phyloP scores from a whole-genome alignment of 306 rosid genomes.

The Cicer bijugum region DNA sequence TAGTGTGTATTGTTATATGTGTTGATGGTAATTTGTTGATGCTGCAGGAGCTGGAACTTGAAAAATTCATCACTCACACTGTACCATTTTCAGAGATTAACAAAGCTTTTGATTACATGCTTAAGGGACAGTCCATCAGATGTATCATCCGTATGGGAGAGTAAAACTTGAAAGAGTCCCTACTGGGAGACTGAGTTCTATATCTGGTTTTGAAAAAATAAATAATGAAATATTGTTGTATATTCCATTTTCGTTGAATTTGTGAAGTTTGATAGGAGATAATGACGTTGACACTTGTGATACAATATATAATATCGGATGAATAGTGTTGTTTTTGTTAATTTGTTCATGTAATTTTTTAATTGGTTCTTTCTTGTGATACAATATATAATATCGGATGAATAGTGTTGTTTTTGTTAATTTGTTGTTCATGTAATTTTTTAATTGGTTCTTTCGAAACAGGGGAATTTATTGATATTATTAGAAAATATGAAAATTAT shows the following conservation, averaged over 20 bases:
- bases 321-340: neutral
- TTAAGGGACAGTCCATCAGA: conserved; percentile 69
- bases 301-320: too few species aligned
- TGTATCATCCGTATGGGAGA: conserved; percentile 65
- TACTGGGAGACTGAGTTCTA: neutral
- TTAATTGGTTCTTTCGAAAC: too few species aligned
- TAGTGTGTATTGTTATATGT: neutral
- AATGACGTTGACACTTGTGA: neutral
- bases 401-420: neutral
- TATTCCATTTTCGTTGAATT: neutral
- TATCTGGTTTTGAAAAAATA: conserved; percentile 12
- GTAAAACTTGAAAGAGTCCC: conserved; percentile 22
- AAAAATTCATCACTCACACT: conserved; percentile 76
- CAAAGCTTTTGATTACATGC: conserved; percentile 77
- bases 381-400: too few species aligned
- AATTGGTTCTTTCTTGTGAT: too few species aligned
- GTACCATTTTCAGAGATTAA: conserved; percentile 69
- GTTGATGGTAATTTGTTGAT: neutral
- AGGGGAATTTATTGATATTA: too few species aligned
- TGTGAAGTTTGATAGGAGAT: conserved; percentile 7
- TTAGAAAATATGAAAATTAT: too few species aligned
- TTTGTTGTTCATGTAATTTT: too few species aligned
- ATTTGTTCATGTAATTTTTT: too few species aligned
- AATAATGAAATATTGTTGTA: conserved; percentile 11
- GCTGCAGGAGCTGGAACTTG: conserved; percentile 71